Evolutionary conservation across 139 green algal genomes (phyloP), one percentile per base, ranked within the genome.

Genomic region (Pseudopediastrum boryanum): DNA sequence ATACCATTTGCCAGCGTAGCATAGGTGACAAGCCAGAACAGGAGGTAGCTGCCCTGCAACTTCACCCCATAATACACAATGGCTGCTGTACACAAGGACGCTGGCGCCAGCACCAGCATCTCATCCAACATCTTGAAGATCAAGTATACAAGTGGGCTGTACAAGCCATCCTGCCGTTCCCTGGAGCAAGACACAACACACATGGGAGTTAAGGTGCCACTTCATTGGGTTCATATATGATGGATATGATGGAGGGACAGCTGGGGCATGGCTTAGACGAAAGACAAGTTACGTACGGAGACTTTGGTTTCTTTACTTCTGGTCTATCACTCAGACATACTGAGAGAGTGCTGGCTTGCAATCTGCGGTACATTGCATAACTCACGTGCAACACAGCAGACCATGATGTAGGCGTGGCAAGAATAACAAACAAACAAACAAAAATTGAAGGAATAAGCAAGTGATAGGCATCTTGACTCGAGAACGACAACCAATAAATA

Each of bases 21-120:
- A 61, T 89, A 88, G 67, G 87, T 86, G 43, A 89, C 74, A 0
- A 93, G 51, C 85, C 85, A 93, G 74, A 94, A 95, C 21, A 91
- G 73, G 21, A 79, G 74, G 27, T 77, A 93, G 52, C 38, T 81
- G 50, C 91, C 91, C 25, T 86, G 76, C 16, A 95, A 80, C 78
- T 88, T 69, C 8, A 89, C 46, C 10, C 84, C 81, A 66, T 77
- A 92, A 64, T 87, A 95, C 33, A 93, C 78, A 29, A 91, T 79
- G 50, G 73, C 79, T 4, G 58, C 61, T 25, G 69, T 78, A 2
- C 35, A 69, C 29, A 79, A 43, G 8, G 72, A 71, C 36, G 66
- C 58, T 2, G 59, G 69, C 0, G 25, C 41, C 68, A 80, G 65
- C 43, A 68, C 16, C 48, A 67, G 39, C 38, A 92, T 59, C 86